Base-by-base conservation (phyloP, 805 yeast genomes). In the Candida easanensis region DNA sequence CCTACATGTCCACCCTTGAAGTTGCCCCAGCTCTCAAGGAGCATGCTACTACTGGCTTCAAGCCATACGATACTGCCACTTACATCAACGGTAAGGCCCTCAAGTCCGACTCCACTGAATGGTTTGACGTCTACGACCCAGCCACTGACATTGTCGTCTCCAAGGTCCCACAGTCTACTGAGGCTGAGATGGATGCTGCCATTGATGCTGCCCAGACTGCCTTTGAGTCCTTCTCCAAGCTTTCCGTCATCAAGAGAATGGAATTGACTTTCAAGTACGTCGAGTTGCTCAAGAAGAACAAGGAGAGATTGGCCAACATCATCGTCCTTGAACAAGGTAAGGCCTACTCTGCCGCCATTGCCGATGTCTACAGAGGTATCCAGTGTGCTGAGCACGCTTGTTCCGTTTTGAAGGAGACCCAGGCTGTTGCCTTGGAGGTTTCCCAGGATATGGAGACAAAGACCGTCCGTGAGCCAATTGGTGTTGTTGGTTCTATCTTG, bases 311-410 rank as follows among this genome's bases (percentile, higher is more conserved):
- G 19, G 90, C 90, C 4, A 73, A 77, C 23, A 68, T 69, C 37
- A 74, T 84, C 48, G 83, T 82, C 47, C 70, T 77, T 42, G 84
- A 86, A 68, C 89, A 84, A 66, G 90, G 91, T 41, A 83, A 84
- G 66, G 80, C 90, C 17, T 79, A 80, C 62, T 75, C 77, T 32
- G 90, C 83, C 53, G 90, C 90, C 41, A 67, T 71, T 57, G 90
- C 89, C 16, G 84, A 84, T 55, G 90, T 84, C 27, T 71, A 82
- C 53, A 72, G 91, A 49, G 91, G 91, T 23, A 73, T 84, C 43
- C 90, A 84, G 65, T 89, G 85, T 42, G 89, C 89, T 16, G 90
- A 84, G 69, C 82, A 84, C 43, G 84, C 88, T 17, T 79, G 85
- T 58, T 74, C 74, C 41, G 74, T 82, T 44, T 75, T 86, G 49